A percentile compares a stretch with the other conserved stretches of the same genome.
phyloP scores from a whole-genome alignment of 2,329 filamentous ascomycete species.

The Trichophyton benhamiae region DNA sequence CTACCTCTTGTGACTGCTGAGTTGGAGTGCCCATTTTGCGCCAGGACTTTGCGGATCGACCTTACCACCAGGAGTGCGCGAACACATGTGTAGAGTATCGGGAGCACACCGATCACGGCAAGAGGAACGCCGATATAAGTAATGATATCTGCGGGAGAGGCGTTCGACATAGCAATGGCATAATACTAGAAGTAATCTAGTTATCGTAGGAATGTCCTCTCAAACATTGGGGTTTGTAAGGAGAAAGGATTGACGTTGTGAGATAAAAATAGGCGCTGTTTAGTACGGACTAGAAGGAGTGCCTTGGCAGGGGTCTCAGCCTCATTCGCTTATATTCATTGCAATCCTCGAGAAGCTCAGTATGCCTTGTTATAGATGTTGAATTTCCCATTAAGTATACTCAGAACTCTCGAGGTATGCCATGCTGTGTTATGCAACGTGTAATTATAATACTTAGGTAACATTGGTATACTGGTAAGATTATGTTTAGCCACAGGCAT shows the following conservation, averaged over 20 bases:
- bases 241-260: not conserved
- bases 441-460: no score
- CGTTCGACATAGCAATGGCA: slow-evolving; percentile 6
- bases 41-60: slow-evolving; percentile 47
- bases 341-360: not conserved
- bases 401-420: no score
- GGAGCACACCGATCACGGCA: slow-evolving; percentile 48
- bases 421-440: no score
- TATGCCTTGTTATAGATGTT: not conserved
- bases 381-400: not conserved
- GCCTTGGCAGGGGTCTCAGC: not conserved
- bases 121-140: slow-evolving; percentile 48
- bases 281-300: no score
- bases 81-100: slow-evolving; percentile 54
- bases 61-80: slow-evolving; percentile 48
- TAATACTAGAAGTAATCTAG: not conserved
- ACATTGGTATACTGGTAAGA: no score
- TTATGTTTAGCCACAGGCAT: no score
- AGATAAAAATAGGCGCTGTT: not conserved
- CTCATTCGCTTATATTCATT: not conserved
- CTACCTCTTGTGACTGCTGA: slow-evolving; percentile 50
- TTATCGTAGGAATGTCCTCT: not conserved
- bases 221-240: not conserved
- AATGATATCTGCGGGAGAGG: slow-evolving; percentile 38
- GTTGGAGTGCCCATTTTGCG: slow-evolving; percentile 40